These are phyloP conservation scores for Psilocybe subaeruginosa DNA, from an alignment of 768 basidiomycete genomes.

Conservation along the genomic window DNA sequence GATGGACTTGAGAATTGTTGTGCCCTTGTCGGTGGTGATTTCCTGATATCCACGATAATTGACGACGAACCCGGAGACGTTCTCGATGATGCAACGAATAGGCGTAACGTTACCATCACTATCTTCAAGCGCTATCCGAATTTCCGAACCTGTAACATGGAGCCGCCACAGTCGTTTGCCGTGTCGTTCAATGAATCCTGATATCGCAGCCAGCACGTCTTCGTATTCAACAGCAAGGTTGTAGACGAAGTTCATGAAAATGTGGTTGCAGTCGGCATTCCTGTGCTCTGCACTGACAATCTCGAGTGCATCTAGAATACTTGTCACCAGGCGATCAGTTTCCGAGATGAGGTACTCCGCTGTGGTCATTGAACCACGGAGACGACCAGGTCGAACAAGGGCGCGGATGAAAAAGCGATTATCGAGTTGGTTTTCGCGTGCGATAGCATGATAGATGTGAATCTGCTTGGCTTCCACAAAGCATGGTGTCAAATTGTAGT, in stretches of 20 bases:
- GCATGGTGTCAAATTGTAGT: slow-evolving; percentile 95
- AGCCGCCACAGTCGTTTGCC: slow-evolving; percentile 98
- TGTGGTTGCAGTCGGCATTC: slow-evolving; percentile 96
- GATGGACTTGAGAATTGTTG: slow-evolving; percentile 95
- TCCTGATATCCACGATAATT: slow-evolving; percentile 99
- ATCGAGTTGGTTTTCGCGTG: slow-evolving; percentile 96
- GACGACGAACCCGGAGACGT: slow-evolving; percentile 98
- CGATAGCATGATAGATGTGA: slow-evolving; percentile 96
- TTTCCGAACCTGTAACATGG: slow-evolving; percentile 97
- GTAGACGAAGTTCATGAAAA: slow-evolving; percentile 99
- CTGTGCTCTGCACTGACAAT: slow-evolving; percentile 89
- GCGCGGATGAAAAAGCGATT: slow-evolving; percentile 98
- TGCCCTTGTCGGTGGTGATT: slow-evolving; percentile 94
- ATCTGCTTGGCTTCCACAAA: slow-evolving; percentile 98
- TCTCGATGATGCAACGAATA: slow-evolving; percentile 97
- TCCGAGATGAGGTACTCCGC: slow-evolving; percentile 99
- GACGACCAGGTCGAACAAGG: slow-evolving; percentile 92
- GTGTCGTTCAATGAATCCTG: slow-evolving; percentile 99
- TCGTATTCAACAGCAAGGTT: slow-evolving; percentile 94
- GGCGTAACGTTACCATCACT: slow-evolving; percentile 93
- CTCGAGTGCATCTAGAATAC: slow-evolving; percentile 92
- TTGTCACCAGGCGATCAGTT: slow-evolving; percentile 94
- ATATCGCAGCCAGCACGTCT: slow-evolving; percentile 94
- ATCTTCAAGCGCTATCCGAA: slow-evolving; percentile 94
- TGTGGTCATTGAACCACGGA: slow-evolving; percentile 89